Base-by-base conservation (phyloP, 768 basidiomycete genomes). In the Lentinus tigrinus region DNA sequence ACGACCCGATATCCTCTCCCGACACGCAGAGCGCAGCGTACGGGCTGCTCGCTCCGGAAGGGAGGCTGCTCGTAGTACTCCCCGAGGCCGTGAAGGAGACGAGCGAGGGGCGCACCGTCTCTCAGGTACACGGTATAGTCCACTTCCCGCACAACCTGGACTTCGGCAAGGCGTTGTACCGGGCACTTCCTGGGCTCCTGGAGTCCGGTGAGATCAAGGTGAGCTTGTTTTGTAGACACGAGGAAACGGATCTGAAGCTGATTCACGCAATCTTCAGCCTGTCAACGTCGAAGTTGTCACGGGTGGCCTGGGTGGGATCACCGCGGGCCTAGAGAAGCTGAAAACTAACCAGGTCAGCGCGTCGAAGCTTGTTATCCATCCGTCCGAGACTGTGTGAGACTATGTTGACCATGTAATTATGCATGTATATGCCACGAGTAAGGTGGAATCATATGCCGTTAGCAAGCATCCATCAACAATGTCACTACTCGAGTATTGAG, bases 31-130 rank as follows among this genome's bases (percentile, higher is more conserved):
- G 52, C 17, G 42, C 54, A 14, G 59, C 47, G 5, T 67, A 54
- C 49, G 52, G 34, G 1, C n/a, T 69, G 17, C 58, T 72, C 19
- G 65, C 66, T 13, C 54, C 59, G 10, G 60, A 62, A 39, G 68
- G 67, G 7, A 51, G 39, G 43, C 34, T 67, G 43, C 49, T 68
- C 14, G 10, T 65, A 5, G 19, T 61, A 13, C 50, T 60, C 21
- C 26, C 50, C n/a, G 26, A 26, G 10, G 42, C 43, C 3, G 36
- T n/a, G 9, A 48, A 36, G 50, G 24, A 56, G 44, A 44, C 75
- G 46, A 68, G 70, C 6, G 72, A 75, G 28, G 81, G 80, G 9
- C 76, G 74, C 34, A 71, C 84, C n/a, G 73, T 73, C 44, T 77
- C 85, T 21, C 75, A 78, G 50, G 79, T 83, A 13, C 70, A 49